Base-by-base conservation (phyloP, 2,329 filamentous ascomycete species). In the Talaromyces sp. region DNA sequence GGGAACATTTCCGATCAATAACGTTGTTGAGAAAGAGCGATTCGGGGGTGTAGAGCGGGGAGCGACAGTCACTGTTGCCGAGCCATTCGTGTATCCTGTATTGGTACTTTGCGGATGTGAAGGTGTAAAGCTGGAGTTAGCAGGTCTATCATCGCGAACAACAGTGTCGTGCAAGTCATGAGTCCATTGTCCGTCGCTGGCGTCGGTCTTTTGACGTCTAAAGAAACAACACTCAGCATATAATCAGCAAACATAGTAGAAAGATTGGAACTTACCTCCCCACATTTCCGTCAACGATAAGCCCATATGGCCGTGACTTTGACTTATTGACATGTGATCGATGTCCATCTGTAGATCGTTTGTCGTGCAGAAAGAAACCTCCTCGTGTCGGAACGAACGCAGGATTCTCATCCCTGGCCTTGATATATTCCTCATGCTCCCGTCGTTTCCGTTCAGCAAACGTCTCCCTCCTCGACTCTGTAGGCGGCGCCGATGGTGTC, bases 291-390 rank as follows among this genome's bases (percentile, higher is more conserved):
- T 79, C 76, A 35, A 79, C 76, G 58, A 79, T 78, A 18, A 79
- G 69, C 35, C 76, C 76, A 84, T 83, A 70, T 77, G 85, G 70
- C 75, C 82, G 69, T 76, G 76, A 77, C 86, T 91, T 76, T 85
- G 72, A 65, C 67, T 76, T 78, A 63, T 68, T 75, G 21, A 40
- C 40, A 62, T 67, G 70, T 12, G 88, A 85, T 63, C 90, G 83
- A 76, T 93, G 92, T 60, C 89, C 89, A 76, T 89, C 89, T 62
- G 89, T 86, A 69, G 91, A 88, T 66, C 92, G 86, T 71, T 95
- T 91, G 74, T 98, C 95, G 76, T 98, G 93, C 86, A 98, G 92
- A 80, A 97, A 98, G 81, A 98, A 98, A 66, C 91, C 89, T 64
- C 95, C 95, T 67, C 93, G 84, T 72, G 96, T 97, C 60, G 95